Base-by-base conservation (phyloP, 768 basidiomycete genomes). In the Leccinum subtestaceum region DNA sequence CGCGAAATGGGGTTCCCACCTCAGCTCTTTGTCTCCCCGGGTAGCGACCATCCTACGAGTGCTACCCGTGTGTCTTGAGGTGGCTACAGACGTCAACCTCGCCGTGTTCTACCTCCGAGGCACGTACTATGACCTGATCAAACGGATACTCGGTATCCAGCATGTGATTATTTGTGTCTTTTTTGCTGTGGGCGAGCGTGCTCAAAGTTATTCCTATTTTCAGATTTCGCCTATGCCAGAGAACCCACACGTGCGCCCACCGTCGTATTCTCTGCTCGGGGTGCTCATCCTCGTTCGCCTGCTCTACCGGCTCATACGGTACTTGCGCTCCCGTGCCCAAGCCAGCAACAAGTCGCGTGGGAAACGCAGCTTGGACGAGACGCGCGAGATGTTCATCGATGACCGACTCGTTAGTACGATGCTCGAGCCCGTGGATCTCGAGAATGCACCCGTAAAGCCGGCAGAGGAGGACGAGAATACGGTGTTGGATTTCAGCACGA, bases 201-300 rank as follows among this genome's bases (percentile, higher is more conserved):
- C 64, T 64, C 60, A 60, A 46, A 29, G 2, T 48, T 31, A 46
- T 48, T 49, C n/a, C 50, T 19, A 17, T 55, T 60, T 38, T 29
- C 48, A 95, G 92, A 70, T 93, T n/a, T 89, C 93, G 2, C 83
- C 87, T 12, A 80, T 81, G 52, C 87, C 86, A 1, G 81, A 85
- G 63, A 81, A 89, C 64, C 91, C 89, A 21, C 83, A 88, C 69
- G 77, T 79, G 10, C 81, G 86, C 52, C 87, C 90, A 8, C 93
- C 93, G 6, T 93, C 93, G 15, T 95, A 95, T 72, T 88, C 91
- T n/a, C 71, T 95, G 19, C 80, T 95, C 5, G 93, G 93, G 12
- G 75, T 93, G 43, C 77, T 95, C 53, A 82, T 95, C 31, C 75
- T 78, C 29, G 70, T 87, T 34, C 79, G 89, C 55, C 80, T 93